These are phyloP conservation scores for Oryza coarctata DNA, from an alignment of 176 grass and related monocot genomes.

Conservation along the genomic window DNA sequence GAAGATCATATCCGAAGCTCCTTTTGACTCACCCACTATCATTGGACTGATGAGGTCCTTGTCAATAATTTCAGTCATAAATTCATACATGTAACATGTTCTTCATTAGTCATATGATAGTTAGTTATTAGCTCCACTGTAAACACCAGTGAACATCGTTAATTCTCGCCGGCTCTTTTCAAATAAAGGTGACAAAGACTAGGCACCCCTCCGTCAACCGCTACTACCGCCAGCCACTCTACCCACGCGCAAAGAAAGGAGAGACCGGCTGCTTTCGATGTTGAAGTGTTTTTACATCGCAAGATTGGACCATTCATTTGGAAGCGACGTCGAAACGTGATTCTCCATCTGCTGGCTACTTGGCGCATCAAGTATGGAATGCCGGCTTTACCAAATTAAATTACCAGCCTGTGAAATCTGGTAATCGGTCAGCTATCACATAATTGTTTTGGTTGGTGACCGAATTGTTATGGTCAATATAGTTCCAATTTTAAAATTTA, in stretches of 20 bases:
- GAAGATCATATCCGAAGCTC: background rate
- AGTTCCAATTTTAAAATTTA: no score
- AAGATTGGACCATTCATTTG: background rate
- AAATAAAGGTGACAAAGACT: background rate
- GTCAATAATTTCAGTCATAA: background rate
- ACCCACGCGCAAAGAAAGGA: background rate
- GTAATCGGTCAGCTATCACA: no score
- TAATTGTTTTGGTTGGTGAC: no score
- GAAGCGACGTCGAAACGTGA: background rate
- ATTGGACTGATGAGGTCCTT: background rate
- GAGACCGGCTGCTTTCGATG: background rate
- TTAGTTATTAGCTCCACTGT: background rate
- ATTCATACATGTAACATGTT: background rate
- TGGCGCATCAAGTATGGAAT: background rate
- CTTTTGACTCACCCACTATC: background rate
- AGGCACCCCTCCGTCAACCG: background rate
- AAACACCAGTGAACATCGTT: background rate
- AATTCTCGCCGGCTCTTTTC: background rate
- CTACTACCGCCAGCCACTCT: background rate
- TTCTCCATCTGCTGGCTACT: constrained; percentile 8
- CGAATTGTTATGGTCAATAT: no score
- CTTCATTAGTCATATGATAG: no score
- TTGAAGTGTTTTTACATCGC: background rate
- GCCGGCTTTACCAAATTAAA: no score
- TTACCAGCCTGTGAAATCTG: no score